These are phyloP conservation scores for Phylloporus sp. DNA, from an alignment of 768 basidiomycete species.

Conservation along the genomic window DNA sequence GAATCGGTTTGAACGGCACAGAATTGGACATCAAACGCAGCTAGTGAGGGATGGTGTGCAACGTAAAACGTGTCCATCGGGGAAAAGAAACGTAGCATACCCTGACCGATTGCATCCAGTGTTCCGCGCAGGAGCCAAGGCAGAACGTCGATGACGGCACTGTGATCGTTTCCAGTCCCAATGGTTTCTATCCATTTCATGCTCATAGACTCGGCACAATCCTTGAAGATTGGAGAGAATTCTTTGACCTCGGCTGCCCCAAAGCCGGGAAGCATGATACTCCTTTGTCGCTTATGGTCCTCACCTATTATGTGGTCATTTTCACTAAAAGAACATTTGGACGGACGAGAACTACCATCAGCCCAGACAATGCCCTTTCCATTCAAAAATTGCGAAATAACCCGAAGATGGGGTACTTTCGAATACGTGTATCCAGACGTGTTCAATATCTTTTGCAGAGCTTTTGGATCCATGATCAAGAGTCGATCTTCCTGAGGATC, in stretches of 20 bases:
- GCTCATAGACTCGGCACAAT: slow-evolving; percentile 22
- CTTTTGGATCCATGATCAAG: slow-evolving; percentile 43
- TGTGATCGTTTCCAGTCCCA: not conserved
- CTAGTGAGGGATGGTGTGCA: slow-evolving; percentile 14
- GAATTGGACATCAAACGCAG: slow-evolving; percentile 40
- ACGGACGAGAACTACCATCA: slow-evolving; percentile 27
- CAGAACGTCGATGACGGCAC: slow-evolving; percentile 15
- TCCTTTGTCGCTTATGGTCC: slow-evolving; percentile 48
- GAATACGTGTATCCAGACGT: slow-evolving; percentile 40
- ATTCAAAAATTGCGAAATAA: slow-evolving; percentile 1
- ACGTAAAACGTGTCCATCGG: too few species aligned
- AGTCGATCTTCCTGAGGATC: slow-evolving; percentile 39
- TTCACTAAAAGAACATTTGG: slow-evolving; percentile 9
- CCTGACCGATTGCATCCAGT: slow-evolving; percentile 45
- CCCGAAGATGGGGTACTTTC: slow-evolving; percentile 28
- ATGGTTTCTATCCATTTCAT: slow-evolving; percentile 18
- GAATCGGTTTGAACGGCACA: not conserved
- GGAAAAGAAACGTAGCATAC: slow-evolving; percentile 19
- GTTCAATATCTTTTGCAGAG: slow-evolving; percentile 35
- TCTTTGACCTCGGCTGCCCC: slow-evolving; percentile 46
- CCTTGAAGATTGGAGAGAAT: slow-evolving; percentile 46
- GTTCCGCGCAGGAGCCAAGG: slow-evolving; percentile 36
- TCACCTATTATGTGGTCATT: slow-evolving; percentile 22
- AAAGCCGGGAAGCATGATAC: slow-evolving; percentile 51
- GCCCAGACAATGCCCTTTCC: slow-evolving; percentile 38